Evolutionary conservation across 1,284 basidiomycete genomes (phyloP).

Genomic region (Trametes polyzona): DNA sequence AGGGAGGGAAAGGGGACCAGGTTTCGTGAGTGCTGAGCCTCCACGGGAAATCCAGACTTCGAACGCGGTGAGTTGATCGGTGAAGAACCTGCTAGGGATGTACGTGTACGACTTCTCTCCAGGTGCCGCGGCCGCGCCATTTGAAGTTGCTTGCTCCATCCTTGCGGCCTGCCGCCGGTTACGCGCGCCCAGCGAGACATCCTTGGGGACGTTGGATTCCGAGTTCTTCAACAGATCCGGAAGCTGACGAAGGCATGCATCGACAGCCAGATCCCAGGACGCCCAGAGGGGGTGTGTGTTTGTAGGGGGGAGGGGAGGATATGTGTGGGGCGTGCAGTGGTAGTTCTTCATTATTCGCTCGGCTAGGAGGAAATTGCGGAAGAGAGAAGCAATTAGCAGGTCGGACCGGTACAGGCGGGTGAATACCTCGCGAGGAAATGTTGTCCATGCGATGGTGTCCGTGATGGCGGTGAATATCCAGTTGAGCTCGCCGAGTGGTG

Average conservation of each 20-base stretch:
- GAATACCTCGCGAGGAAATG: conserved; percentile 92
- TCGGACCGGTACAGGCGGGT: conserved; percentile 95
- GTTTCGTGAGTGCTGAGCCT: conserved; percentile 78
- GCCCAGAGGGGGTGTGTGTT: conserved; percentile 97
- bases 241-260: conserved; percentile 92
- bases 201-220: conserved; percentile 40
- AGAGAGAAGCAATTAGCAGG: conserved; percentile 93
- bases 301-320: conserved; percentile 89
- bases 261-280: conserved; percentile 97
- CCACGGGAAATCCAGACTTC: conserved; percentile 98
- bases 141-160: conserved; percentile 29
- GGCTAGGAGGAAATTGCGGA: conserved; percentile 95
- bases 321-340: conserved; percentile 95
- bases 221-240: conserved; percentile 82
- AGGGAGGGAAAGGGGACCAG: conserved; percentile 75
- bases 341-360: conserved; percentile 99
- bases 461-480: conserved; percentile 99
- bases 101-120: conserved; percentile 66
- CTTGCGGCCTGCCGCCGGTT: conserved; percentile 32
- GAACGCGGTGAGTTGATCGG: conserved; percentile 96
- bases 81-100: conserved; percentile 92
- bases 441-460: conserved; percentile 99
- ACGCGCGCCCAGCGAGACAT: conserved; percentile 36
- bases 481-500: conserved; percentile 95
- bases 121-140: conserved; percentile 40